Evolutionary conservation across 768 basidiomycete genomes (phyloP).

Genomic region (Gautieria morchelliformis): DNA sequence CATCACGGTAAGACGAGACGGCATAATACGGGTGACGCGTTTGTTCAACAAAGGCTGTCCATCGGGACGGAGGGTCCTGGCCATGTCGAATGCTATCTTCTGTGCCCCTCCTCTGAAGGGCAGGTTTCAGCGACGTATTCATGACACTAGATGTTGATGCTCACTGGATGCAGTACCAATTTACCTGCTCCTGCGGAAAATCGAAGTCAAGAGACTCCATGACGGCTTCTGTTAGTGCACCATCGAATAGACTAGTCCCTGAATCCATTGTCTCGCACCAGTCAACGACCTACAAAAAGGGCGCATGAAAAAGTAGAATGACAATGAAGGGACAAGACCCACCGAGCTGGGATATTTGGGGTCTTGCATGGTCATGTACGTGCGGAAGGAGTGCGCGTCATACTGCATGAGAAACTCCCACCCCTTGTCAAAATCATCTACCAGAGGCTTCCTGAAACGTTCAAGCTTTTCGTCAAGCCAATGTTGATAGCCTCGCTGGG

Average conservation of each 20-base stretch:
- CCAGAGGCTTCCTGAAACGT: conserved; percentile 17
- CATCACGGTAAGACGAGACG: no score
- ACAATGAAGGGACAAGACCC: no score
- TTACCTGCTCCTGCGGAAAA: no score
- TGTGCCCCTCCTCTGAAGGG: not conserved
- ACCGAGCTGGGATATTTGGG: not conserved
- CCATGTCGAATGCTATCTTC: not conserved
- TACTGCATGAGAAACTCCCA: conserved; percentile 19
- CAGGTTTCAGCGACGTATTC: no score
- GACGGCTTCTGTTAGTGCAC: not conserved
- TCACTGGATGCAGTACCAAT: not conserved
- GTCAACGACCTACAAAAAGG: not conserved
- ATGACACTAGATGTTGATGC: not conserved
- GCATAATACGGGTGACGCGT: no score
- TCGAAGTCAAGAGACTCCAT: not conserved
- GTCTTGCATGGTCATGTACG: conserved; percentile 13
- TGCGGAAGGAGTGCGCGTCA: conserved; percentile 17
- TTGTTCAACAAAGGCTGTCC: no score
- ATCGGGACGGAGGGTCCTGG: no score
- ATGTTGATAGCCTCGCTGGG: no score
- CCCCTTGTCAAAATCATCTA: conserved; percentile 18
- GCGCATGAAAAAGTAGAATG: not conserved
- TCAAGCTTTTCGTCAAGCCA: conserved; percentile 9
- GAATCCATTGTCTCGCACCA: not conserved
- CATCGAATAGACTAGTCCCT: not conserved